phyloP scores from a whole-genome alignment of 768 basidiomycete genomes.

The Termitomyces sp. region DNA sequence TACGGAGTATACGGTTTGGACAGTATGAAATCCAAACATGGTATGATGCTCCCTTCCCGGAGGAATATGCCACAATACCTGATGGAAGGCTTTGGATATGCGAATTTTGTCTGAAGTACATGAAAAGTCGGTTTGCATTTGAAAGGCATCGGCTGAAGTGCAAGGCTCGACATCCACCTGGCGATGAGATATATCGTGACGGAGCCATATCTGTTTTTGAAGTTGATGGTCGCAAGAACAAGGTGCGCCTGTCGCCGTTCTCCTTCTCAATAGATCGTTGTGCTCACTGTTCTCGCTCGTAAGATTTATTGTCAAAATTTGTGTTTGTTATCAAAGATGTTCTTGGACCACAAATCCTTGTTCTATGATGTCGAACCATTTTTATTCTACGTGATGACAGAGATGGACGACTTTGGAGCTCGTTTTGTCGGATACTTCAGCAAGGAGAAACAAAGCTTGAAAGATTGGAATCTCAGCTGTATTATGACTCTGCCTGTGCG shows the following conservation, averaged over 20 bases:
- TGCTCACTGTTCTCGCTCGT: constrained; percentile 8
- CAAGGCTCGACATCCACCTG: constrained; percentile 91
- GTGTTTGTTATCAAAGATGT: constrained; percentile 97
- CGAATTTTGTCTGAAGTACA: constrained; percentile 97
- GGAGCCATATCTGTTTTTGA: constrained; percentile 88
- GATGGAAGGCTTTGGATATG: constrained; percentile 95
- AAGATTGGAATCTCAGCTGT: constrained; percentile 97
- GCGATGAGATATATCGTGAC: constrained; percentile 97
- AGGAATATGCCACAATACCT: constrained; percentile 90
- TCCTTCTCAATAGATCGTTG: background rate
- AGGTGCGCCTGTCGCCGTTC: constrained; percentile 38
- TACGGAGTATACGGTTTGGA: constrained; percentile 87
- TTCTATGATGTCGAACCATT: constrained; percentile 99
- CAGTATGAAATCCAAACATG: constrained; percentile 93
- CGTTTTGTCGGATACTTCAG: constrained; percentile 98
- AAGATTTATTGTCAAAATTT: constrained; percentile 99
- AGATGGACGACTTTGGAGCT: constrained; percentile 83
- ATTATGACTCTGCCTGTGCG: constrained; percentile 98
- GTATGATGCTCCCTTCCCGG: constrained; percentile 98
- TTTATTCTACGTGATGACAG: constrained; percentile 96
- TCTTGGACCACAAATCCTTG: constrained; percentile 96
- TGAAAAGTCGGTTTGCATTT: constrained; percentile 89
- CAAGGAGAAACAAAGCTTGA: constrained; percentile 96
- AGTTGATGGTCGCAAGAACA: constrained; percentile 97
- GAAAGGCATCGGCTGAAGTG: constrained; percentile 93